Conservation (phyloP, 2,329 filamentous ascomycete genomes). For the Alternaria arborescens region DNA sequence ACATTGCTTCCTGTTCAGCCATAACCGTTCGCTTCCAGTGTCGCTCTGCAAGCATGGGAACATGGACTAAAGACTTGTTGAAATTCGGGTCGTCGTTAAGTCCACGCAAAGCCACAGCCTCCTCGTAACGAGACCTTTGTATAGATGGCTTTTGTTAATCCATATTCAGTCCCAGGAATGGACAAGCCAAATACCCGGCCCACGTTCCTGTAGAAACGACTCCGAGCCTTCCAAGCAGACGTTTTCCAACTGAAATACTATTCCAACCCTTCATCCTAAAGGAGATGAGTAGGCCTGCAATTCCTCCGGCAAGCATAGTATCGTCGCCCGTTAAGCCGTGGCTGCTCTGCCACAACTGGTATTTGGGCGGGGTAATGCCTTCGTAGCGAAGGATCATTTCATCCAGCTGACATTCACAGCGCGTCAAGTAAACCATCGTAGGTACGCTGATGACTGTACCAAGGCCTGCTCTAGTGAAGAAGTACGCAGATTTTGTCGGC, state of each 20-base stretch:
- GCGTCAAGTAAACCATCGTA: neutral
- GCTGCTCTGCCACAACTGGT: neutral
- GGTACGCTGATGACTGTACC: neutral
- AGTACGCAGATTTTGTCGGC: neutral
- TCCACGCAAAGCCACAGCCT: conserved; percentile 1
- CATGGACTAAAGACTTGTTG: neutral
- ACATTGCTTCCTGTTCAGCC: neutral
- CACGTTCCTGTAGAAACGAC: neutral
- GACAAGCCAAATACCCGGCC: neutral
- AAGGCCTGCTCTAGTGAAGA: neutral
- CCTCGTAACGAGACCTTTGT: neutral
- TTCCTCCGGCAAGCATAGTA: neutral
- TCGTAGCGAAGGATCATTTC: conserved; percentile 2
- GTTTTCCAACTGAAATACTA: neutral
- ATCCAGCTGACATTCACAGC: neutral
- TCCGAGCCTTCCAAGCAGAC: neutral
- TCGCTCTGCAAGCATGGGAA: neutral
- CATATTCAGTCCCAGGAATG: neutral
- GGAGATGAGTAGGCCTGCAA: neutral
- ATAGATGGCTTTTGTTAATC: neutral
- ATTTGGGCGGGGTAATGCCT: neutral
- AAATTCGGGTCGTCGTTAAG: neutral
- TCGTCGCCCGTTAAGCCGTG: neutral
- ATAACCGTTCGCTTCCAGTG: neutral
- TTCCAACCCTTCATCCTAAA: neutral